Evolutionary conservation across 2,329 filamentous ascomycete species (phyloP).

Genomic region (Chaetomiaceae sp.): DNA sequence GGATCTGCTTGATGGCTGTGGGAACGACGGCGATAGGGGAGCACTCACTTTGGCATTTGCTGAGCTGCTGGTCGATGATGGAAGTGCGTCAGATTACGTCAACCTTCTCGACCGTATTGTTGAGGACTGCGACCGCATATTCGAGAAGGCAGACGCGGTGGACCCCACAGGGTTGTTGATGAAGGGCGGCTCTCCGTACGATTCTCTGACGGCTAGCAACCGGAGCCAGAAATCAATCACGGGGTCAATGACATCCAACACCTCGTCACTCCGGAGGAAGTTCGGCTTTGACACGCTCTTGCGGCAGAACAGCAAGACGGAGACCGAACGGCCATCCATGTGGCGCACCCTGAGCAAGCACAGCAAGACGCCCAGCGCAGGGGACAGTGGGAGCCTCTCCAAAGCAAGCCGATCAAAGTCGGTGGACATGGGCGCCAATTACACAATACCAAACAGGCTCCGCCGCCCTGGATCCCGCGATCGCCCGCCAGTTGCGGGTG

Average conservation of each 20-base stretch:
- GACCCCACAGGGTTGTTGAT: constrained; percentile 35
- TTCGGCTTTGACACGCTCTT: constrained; percentile 75
- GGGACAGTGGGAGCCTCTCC: constrained; percentile 59
- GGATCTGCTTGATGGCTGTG: constrained; percentile 82
- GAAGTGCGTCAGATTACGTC: constrained; percentile 75
- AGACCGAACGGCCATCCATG: constrained; percentile 68
- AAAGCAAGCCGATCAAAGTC: constrained; percentile 69
- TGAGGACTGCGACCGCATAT: constrained; percentile 84
- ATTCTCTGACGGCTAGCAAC: constrained; percentile 55
- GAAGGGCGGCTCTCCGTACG: constrained; percentile 46
- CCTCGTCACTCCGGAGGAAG: constrained; percentile 77
- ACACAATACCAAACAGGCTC: constrained; percentile 43
- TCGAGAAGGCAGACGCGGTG: constrained; percentile 53
- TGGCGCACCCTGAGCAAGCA: constrained; percentile 88
- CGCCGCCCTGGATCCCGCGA: constrained; percentile 54
- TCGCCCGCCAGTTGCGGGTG: constrained; percentile 55
- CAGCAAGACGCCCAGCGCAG: constrained; percentile 54
- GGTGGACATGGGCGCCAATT: constrained; percentile 60
- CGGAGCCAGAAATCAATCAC: constrained; percentile 58
- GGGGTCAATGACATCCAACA: constrained; percentile 77
- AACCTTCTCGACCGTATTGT: constrained; percentile 84
- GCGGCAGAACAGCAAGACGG: constrained; percentile 72
- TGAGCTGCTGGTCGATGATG: constrained; percentile 75
- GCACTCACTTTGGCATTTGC: constrained; percentile 84
- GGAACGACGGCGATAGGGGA: constrained; percentile 85